A percentile compares a stretch with the other conserved stretches of the same genome.
phyloP scores from a whole-genome alignment of 305 asterid genomes.

The Fraxinus nigra region DNA sequence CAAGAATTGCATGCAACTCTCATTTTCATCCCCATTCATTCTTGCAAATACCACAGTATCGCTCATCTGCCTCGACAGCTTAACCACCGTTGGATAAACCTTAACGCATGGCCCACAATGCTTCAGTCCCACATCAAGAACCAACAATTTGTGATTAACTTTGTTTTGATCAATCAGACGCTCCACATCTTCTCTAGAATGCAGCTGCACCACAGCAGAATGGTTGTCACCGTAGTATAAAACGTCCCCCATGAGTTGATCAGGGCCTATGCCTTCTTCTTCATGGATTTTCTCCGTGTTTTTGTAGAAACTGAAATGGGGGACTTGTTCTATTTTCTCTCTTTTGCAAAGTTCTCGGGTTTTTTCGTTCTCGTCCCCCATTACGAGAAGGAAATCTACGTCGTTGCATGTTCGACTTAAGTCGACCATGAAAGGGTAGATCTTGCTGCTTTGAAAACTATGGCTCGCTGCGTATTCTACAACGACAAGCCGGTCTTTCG shows the following conservation, averaged over 20 bases:
- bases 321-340: slow-evolving; percentile 67
- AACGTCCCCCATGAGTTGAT: slow-evolving; percentile 82
- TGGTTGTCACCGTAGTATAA: slow-evolving; percentile 90
- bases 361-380: slow-evolving; percentile 80
- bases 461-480: slow-evolving; percentile 71
- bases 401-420: slow-evolving; percentile 90
- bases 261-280: slow-evolving; percentile 89
- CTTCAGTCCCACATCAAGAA: slow-evolving; percentile 89
- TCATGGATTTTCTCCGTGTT: slow-evolving; percentile 87
- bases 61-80: slow-evolving; percentile 74
- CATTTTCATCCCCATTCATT: slow-evolving; percentile 96
- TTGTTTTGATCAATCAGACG: slow-evolving; percentile 56
- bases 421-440: slow-evolving; percentile 89
- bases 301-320: slow-evolving; percentile 93
- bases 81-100: slow-evolving; percentile 87
- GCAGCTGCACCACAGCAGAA: slow-evolving; percentile 76
- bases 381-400: slow-evolving; percentile 72
- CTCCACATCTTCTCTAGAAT: slow-evolving; percentile 73
- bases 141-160: slow-evolving; percentile 50
- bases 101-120: slow-evolving; percentile 98
- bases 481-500: slow-evolving; percentile 73
- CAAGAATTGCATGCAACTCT: slow-evolving; percentile 91
- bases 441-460: slow-evolving; percentile 46
- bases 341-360: slow-evolving; percentile 63
- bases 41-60: slow-evolving; percentile 79